Base-by-base conservation (phyloP, 352 stramenopile species). In the Globisporangium middletonii region DNA sequence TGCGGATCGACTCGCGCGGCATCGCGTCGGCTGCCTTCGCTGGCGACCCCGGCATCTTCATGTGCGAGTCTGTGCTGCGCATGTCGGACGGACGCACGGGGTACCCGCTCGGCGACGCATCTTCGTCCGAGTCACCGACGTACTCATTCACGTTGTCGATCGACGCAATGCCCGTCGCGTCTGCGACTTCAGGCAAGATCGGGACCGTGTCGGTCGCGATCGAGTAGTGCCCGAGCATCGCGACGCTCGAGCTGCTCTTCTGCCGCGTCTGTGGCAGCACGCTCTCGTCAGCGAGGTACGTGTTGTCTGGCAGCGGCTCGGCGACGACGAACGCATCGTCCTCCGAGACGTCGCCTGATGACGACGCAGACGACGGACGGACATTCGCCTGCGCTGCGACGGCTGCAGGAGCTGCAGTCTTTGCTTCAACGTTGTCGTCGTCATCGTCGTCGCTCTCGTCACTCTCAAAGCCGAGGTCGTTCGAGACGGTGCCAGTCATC, bases 201-300 rank as follows among this genome's bases (percentile, higher is more conserved):
- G 78, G 72, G 41, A 89, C 61, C 9, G 65, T 73, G 58, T 73
- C 67, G 4, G 80, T 85, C 61, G 86, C 65, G 33, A 72, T 83
- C 30, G 80, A 89, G 58, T 77, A 89, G 63, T 91, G 71, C 15
- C 78, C 78, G 4, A 89, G 72, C 80, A 91, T 88, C 35, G 80
- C 71, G 42, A 87, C 78, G 15, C 74, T 89, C 58, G 79, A 83
- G 38, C 67, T 71, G 55, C 72, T 83, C 59, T 88, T 77, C 45
- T 78, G 59, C 2, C 47, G 49, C 26, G 68, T 62, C 62, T 72
- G 62, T 4, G 66, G 64, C 15, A 62, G 49, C 18, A 60, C 53
- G 42, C 30, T 62, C 54, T 65, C 60, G 18, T 62, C 54, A 19
- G 50, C 54, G 2, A 26, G 13, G 26, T 53, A 65, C 48, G 60